phyloP scores from a whole-genome alignment of 805 yeast species.

The Lachancea quebecensis region DNA sequence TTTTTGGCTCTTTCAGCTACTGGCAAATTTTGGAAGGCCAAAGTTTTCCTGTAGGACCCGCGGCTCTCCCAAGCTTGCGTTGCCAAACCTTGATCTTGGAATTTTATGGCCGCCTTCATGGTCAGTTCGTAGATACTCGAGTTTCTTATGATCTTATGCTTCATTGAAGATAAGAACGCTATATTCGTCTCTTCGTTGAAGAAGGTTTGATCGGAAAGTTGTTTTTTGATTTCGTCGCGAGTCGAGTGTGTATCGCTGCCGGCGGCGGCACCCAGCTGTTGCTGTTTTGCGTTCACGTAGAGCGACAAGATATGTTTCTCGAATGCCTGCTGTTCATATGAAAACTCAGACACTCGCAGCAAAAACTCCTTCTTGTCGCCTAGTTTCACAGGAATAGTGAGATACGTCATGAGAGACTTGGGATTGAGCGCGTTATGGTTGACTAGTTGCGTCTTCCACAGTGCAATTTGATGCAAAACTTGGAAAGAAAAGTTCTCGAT shows the following conservation, averaged over 20 bases:
- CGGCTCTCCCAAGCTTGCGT: slow-evolving; percentile 70
- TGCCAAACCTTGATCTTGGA: slow-evolving; percentile 51
- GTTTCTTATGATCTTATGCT: slow-evolving; percentile 35
- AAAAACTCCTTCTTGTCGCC: slow-evolving; percentile 22
- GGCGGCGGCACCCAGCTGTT: slow-evolving; percentile 10
- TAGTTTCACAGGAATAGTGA: slow-evolving; percentile 25
- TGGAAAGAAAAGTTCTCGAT: slow-evolving; percentile 20
- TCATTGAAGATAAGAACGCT: slow-evolving; percentile 14
- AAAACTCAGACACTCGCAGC: slow-evolving; percentile 21
- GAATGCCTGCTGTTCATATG: slow-evolving; percentile 20
- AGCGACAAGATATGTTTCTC: neutral
- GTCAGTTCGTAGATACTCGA: slow-evolving; percentile 53
- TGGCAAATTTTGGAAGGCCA: slow-evolving; percentile 45
- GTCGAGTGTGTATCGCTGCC: slow-evolving; percentile 1
- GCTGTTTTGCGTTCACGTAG: neutral
- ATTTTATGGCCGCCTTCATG: slow-evolving; percentile 56
- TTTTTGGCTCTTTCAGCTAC: slow-evolving; percentile 32
- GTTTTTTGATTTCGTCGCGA: no score
- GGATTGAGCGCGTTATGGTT: slow-evolving; percentile 19
- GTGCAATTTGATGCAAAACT: slow-evolving; percentile 12
- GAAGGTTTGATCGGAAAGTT: no score
- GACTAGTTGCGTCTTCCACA: slow-evolving; percentile 13
- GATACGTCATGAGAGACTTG: slow-evolving; percentile 18
- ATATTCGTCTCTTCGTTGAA: neutral
- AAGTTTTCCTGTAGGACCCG: slow-evolving; percentile 59